A percentile compares a stretch with the other conserved stretches of the same genome.
Conservation (phyloP, 768 basidiomycete genomes). For the Lactifluus echinatus region DNA sequence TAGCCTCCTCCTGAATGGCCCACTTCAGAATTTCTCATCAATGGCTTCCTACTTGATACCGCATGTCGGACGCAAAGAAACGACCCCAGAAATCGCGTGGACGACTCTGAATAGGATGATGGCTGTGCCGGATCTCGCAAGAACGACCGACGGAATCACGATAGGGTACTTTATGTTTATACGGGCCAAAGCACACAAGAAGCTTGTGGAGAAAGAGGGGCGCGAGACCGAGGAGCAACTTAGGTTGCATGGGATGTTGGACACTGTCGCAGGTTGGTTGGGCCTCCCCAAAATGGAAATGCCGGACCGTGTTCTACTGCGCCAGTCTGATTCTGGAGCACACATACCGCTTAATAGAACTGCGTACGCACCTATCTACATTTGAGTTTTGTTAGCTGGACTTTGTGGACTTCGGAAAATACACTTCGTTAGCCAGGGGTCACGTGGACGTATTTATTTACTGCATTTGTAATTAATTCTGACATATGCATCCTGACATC, state of each 20-base stretch:
- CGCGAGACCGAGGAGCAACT: neutral
- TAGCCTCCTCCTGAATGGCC: neutral
- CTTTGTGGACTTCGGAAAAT: too few relatives aligned
- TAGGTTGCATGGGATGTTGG: neutral
- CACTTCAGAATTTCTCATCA: neutral
- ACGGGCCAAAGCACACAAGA: neutral
- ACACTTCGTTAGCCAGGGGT: neutral
- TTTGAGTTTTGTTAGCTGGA: neutral
- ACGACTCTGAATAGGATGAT: neutral
- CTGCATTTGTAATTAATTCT: too few relatives aligned
- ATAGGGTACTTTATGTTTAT: neutral
- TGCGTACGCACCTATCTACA: neutral
- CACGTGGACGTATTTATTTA: neutral
- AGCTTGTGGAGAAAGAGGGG: neutral
- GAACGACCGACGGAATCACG: neutral
- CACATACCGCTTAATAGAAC: neutral
- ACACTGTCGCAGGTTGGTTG: neutral
- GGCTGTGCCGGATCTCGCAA: neutral
- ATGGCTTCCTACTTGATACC: neutral
- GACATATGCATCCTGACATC: too few relatives aligned
- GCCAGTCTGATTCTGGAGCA: neutral
- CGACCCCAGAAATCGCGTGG: neutral
- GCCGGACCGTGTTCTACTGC: neutral
- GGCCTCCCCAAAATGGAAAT: neutral
- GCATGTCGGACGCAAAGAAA: neutral